Evolutionary conservation across 2,329 filamentous ascomycete genomes (phyloP).

Genomic region (Claviceps sp.): DNA sequence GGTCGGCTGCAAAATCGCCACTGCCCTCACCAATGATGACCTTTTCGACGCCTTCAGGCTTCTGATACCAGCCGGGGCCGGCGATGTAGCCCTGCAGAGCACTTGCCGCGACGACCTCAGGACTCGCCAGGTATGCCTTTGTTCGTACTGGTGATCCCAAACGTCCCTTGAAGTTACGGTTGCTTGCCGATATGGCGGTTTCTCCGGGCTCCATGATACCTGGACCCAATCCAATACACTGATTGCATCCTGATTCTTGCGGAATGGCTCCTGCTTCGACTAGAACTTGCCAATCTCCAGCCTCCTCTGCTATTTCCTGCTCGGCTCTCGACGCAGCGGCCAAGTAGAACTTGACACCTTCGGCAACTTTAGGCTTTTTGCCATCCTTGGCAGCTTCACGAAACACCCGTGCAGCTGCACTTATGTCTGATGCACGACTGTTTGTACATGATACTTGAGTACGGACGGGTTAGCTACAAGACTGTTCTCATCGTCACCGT

Average conservation of each 20-base stretch:
- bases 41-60: constrained; percentile 53
- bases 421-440: neutral
- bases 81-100: constrained; percentile 60
- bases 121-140: constrained; percentile 53
- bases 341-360: constrained; percentile 73
- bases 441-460: neutral
- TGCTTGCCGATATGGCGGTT: constrained; percentile 76
- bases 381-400: constrained; percentile 33
- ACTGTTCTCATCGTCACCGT: neutral
- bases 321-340: constrained; percentile 70
- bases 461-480: neutral
- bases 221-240: constrained; percentile 73
- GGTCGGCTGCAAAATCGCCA: constrained; percentile 38
- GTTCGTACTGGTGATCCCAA: neutral
- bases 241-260: constrained; percentile 31
- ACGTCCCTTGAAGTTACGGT: constrained; percentile 75
- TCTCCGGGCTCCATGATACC: constrained; percentile 77
- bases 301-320: constrained; percentile 61
- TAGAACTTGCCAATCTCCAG: constrained; percentile 71
- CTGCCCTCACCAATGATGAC: constrained; percentile 60
- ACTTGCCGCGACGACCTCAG: constrained; percentile 85
- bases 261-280: constrained; percentile 19
- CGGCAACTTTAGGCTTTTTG: constrained; percentile 53
- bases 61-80: constrained; percentile 67
- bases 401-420: neutral